Conservation (phyloP, 164 flowering plant species). For the Chimonanthus praecox region DNA sequence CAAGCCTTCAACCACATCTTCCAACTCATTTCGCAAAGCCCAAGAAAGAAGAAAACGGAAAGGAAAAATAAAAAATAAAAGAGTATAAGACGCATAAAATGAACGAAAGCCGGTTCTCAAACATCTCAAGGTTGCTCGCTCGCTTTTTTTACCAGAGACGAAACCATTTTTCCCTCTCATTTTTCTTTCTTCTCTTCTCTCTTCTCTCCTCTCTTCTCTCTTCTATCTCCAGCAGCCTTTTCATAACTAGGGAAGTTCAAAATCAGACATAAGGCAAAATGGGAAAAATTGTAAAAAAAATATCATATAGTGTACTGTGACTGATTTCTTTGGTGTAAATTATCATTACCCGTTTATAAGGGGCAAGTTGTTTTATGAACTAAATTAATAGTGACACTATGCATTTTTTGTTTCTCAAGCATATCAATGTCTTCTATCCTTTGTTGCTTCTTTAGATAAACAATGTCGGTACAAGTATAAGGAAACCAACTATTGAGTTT, state of each 20-base stretch:
- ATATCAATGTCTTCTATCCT: not conserved
- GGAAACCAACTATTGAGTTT: slow-evolving; percentile 30
- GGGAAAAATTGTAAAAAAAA: too few relatives aligned
- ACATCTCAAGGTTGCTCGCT: not conserved
- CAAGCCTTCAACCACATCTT: not conserved
- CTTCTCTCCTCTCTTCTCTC: too few relatives aligned
- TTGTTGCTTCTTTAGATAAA: slow-evolving; percentile 26
- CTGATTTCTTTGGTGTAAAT: too few relatives aligned
- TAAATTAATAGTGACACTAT: not conserved
- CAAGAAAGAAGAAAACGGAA: not conserved
- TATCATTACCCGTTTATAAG: too few relatives aligned
- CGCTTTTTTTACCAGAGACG: not conserved
- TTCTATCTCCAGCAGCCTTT: too few relatives aligned
- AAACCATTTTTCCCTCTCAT: too few relatives aligned
- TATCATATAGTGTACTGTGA: too few relatives aligned
- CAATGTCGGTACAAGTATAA: slow-evolving; percentile 38
- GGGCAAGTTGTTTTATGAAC: not conserved
- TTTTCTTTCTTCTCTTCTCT: too few relatives aligned
- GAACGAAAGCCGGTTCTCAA: not conserved
- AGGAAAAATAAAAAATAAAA: not conserved
- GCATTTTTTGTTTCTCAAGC: not conserved
- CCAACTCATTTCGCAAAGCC: not conserved
- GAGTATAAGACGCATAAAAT: not conserved
- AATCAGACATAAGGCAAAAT: too few relatives aligned
- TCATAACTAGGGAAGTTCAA: too few relatives aligned